Evolutionary conservation across 2,329 filamentous ascomycete species (phyloP).

Genomic region (Chalara sp.): DNA sequence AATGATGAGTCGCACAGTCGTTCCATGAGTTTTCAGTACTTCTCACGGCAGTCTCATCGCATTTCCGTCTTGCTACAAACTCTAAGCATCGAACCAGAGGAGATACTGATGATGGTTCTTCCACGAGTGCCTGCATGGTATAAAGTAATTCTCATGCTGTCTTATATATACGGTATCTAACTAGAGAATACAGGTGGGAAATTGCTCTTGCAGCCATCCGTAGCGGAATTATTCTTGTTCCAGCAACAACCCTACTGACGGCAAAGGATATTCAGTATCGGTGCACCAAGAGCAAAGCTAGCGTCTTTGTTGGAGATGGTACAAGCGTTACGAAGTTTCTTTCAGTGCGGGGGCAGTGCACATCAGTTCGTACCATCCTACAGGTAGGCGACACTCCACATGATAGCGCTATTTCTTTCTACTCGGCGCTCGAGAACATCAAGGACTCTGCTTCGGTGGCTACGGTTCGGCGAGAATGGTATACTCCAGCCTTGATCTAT

Average conservation of each 20-base stretch:
- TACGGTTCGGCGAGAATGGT: not conserved
- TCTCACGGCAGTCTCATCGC: constrained; percentile 30
- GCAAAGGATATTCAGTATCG: constrained; percentile 34
- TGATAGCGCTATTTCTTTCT: not conserved
- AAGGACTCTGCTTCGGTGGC: not conserved
- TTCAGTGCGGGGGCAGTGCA: constrained; percentile 24
- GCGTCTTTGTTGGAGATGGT: constrained; percentile 31
- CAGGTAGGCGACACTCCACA: constrained; percentile 18
- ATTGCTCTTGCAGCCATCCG: constrained; percentile 31
- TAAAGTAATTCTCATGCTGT: not conserved
- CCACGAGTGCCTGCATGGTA: constrained; percentile 30
- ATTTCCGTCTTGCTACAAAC: constrained; percentile 28
- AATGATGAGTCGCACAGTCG: constrained; percentile 24
- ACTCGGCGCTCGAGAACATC: not conserved
- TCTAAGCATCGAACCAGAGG: constrained; percentile 27
- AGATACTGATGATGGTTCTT: constrained; percentile 30
- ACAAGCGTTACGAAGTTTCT: constrained; percentile 29
- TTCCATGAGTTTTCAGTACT: constrained; percentile 29
- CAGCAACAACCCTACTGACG: constrained; percentile 31
- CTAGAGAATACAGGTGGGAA: constrained; percentile 27
- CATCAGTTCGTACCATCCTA: constrained; percentile 27
- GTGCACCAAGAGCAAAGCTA: constrained; percentile 26
- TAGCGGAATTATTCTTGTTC: constrained; percentile 30
- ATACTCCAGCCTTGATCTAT: constrained; percentile 27
- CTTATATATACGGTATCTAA: not conserved